These are phyloP conservation scores for Moricandia moricandioides DNA, from an alignment of 345 rosid species.

Conservation along the genomic window DNA sequence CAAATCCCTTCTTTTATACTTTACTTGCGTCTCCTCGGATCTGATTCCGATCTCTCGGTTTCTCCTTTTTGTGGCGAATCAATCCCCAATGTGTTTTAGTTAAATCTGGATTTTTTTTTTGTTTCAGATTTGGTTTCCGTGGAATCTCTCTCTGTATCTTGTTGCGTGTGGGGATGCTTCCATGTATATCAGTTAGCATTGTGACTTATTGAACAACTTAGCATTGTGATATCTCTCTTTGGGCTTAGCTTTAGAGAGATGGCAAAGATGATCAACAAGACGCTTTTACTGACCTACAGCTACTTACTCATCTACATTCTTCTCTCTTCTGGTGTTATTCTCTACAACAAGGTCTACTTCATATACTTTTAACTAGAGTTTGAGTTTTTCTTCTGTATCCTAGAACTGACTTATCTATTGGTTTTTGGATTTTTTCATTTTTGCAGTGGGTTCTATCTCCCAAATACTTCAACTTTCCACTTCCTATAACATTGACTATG, in stretches of 20 bases:
- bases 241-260: conserved; percentile 16
- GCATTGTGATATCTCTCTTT: not conserved
- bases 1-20: not conserved
- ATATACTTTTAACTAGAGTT: not conserved
- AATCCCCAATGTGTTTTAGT: conserved; percentile 8
- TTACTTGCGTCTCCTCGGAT: not conserved
- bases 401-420: not conserved
- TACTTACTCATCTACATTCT: conserved; percentile 79
- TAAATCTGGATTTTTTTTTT: not conserved
- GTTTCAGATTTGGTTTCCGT: conserved; percentile 20
- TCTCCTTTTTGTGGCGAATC: too few relatives aligned
- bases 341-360: conserved; percentile 72
- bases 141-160: conserved; percentile 17
- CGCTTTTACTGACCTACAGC: conserved; percentile 74
- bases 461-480: conserved; percentile 82
- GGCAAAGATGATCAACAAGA: conserved; percentile 62
- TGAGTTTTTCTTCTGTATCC: not conserved
- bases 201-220: too few relatives aligned
- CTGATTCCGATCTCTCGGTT: not conserved
- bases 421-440: not conserved
- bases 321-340: conserved; percentile 87
- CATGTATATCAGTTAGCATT: not conserved
- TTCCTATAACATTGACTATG: conserved; percentile 92
- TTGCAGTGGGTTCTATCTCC: conserved; percentile 97
- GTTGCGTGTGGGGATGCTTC: conserved; percentile 19